phyloP scores from a whole-genome alignment of 768 basidiomycete genomes.

The Favolaschia claudopus region DNA sequence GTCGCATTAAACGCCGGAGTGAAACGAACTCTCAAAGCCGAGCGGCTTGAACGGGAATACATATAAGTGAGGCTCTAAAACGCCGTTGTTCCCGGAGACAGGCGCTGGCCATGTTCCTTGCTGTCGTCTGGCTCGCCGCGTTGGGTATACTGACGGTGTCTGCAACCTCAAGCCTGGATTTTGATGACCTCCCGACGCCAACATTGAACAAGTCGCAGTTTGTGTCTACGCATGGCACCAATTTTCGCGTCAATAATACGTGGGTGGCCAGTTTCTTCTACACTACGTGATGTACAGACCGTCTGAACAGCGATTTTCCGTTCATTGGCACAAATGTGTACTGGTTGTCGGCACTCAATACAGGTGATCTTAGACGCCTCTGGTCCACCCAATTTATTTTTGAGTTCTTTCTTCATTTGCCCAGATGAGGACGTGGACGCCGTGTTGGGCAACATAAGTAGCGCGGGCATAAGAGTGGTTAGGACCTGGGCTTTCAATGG shows the following conservation, averaged over 20 bases:
- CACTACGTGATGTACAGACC: constrained; percentile 40
- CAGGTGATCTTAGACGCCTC: constrained; percentile 40
- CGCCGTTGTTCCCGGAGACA: constrained; percentile 16
- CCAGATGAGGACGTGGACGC: constrained; percentile 60
- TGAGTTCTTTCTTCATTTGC: too few species aligned
- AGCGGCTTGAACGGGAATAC: background rate
- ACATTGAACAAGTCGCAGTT: constrained; percentile 44
- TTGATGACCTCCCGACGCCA: too few species aligned
- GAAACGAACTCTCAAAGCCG: too few species aligned
- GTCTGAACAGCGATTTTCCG: constrained; percentile 41
- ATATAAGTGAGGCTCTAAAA: constrained; percentile 7
- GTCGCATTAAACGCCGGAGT: too few species aligned
- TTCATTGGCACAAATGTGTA: constrained; percentile 70
- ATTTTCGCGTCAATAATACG: constrained; percentile 66
- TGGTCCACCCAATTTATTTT: too few species aligned
- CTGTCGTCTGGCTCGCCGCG: constrained; percentile 14
- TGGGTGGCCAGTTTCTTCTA: constrained; percentile 27
- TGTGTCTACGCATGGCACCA: constrained; percentile 50
- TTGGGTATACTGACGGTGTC: constrained; percentile 6
- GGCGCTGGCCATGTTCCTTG: constrained; percentile 16
- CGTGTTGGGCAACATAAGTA: constrained; percentile 65
- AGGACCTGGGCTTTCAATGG: constrained; percentile 81
- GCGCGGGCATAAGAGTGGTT: constrained; percentile 63
- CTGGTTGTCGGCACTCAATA: constrained; percentile 67
- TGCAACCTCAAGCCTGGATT: constrained; percentile 10